Base-by-base conservation (phyloP, 208 protist genomes). In the Leishmania lainsoni region DNA sequence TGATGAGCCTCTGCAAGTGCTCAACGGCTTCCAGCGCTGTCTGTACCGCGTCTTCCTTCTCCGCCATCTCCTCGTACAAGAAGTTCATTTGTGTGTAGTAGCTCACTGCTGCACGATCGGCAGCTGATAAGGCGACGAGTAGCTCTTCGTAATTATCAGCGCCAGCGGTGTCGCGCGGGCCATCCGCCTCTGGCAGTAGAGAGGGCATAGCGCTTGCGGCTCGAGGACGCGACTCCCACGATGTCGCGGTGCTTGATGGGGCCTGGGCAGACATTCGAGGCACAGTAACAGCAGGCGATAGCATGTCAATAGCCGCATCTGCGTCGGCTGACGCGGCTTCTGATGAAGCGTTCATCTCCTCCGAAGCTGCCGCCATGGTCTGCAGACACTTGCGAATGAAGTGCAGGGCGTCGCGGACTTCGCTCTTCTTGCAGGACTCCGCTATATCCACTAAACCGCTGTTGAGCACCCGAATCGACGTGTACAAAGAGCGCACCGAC, bases 71-170 rank as follows among this genome's bases (percentile, higher is more conserved):
- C 16, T 90, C 26, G 42, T 92, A 76, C 0, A 89, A 75, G 54
- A 76, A 86, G 56, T 92, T 91, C 88, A 93, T 90, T 66, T 95
- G 94, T 3, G 91, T 91, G 80, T 93, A 87, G 81, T 95, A 94
- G 59, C 85, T 88, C 10, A 88, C 87, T 5, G 92, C 92, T 9
- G 92, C 84, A 16, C 86, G 83, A 79, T 97, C 94, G n/a, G 91
- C 91, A 20, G 92, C 91, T 2, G 88, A 81, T 16, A 97, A 79
- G 29, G 87, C 87, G 12, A 71, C 80, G 9, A 97, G 66, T 2
- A 97, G 70, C 56, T 95, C 93, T 39, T 93, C 85, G 42, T 39
- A 77, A 3, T 29, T 61, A 10, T 77, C 56, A 22, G 54, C 35
- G 32, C 26, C 12, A 29, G 12, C 71, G 17, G 32, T 26, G 29